Evolutionary conservation across 2,329 filamentous ascomycete species (phyloP).

Genomic region (Boeremia lycopersici): DNA sequence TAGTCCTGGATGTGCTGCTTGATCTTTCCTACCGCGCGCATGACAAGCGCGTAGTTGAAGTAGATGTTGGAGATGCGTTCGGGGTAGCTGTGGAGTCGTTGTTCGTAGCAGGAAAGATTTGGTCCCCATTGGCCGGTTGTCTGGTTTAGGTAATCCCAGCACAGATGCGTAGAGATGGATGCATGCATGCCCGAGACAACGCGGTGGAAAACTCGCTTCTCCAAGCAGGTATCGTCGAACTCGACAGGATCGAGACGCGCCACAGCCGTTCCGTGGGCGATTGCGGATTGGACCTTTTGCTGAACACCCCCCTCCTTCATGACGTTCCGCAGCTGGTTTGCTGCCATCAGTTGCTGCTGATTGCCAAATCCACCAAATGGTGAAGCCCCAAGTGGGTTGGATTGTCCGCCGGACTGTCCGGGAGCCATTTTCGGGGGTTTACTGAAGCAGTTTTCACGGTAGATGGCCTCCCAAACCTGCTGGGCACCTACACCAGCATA

Average conservation of each 20-base stretch:
- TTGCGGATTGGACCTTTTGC: constrained; percentile 65
- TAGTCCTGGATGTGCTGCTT: constrained; percentile 81
- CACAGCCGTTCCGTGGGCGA: constrained; percentile 58
- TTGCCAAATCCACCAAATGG: constrained; percentile 52
- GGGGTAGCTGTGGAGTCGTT: constrained; percentile 80
- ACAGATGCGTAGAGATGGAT: constrained; percentile 94
- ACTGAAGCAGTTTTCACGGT: constrained; percentile 94
- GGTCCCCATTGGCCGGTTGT: constrained; percentile 91
- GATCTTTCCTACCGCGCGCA: constrained; percentile 88
- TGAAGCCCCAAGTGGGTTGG: constrained; percentile 42
- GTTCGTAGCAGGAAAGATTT: constrained; percentile 86
- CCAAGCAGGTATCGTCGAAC: constrained; percentile 87
- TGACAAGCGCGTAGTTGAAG: constrained; percentile 97
- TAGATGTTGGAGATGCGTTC: constrained; percentile 97
- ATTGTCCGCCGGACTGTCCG: constrained; percentile 41
- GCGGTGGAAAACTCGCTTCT: constrained; percentile 98
- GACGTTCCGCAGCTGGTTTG: constrained; percentile 65
- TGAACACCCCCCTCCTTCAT: constrained; percentile 65
- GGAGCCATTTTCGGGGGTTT: constrained; percentile 45
- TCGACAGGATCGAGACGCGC: constrained; percentile 71
- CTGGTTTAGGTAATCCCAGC: constrained; percentile 95
- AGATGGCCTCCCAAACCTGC: constrained; percentile 96
- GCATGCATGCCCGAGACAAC: constrained; percentile 98
- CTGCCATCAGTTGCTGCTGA: constrained; percentile 58
- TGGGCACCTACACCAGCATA: constrained; percentile 83